Evolutionary conservation across 2,329 filamentous ascomycete genomes (phyloP), one percentile per base, ranked within the genome.

Genomic region (Phaeosphaeriaceae sp.): DNA sequence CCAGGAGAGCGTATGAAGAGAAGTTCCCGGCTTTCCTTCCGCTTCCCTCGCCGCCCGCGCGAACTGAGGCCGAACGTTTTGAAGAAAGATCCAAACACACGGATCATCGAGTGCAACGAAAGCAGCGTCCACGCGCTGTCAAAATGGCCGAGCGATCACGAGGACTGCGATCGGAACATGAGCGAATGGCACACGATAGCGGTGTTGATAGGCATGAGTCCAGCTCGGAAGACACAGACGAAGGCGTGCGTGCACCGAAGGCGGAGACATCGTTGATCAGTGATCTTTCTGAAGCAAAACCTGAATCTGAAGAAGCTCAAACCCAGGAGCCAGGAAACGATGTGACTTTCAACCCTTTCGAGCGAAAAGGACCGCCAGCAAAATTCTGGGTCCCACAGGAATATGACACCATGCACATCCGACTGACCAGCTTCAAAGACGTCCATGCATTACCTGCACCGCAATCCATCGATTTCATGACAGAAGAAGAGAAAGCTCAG

Each of bases 391-490:
- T n/a, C 17, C 13, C 15, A 15, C 35, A 40, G 17, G 35, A 40
- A 6, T 3, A 40, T 15, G 15, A 40, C 13, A 15, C 11, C 17
- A n/a, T n/a, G 17, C 13, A 26, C 17, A 19, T 11, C 19, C 3
- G 47, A n/a, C 2, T 13, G 11, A 30, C 13, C 24, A 28, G n/a
- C 15, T 50, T 56, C 19, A 51, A 55, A 19, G 55, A 60, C 6
- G 61, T 61, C 21, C 55, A 52, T 10, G 58, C 59, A 40, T 48
- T 17, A 40, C 17, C 24, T 21, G 28, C 10, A 13, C 47, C 46
- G 48, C 43, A 54, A 3, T 58, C 63, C 3, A 59, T 65, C 2
- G 62, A 68, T 40, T 55, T 44, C 13, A 70, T 72, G 70, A 68
- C 63, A 0, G 24, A 61, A 28, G 54, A 51, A n/a, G 65, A 72